These are phyloP conservation scores for Arabis hirsuta DNA, from an alignment of 345 rosid species.

Conservation along the genomic window DNA sequence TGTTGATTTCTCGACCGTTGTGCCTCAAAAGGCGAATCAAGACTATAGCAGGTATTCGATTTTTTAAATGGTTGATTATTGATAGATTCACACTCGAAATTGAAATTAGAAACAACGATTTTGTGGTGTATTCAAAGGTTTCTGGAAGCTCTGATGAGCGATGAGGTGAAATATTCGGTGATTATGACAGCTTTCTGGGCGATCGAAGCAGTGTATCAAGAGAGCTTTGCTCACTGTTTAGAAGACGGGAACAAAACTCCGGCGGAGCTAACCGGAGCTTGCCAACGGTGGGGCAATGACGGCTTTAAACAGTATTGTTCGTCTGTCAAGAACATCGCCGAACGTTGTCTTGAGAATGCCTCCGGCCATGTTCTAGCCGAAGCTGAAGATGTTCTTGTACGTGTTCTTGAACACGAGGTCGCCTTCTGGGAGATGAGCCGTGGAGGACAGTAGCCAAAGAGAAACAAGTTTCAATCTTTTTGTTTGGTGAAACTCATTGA, in stretches of 20 bases:
- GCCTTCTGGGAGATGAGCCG: conserved; percentile 81
- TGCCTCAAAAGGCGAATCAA: conserved; percentile 58
- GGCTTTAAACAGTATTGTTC: conserved; percentile 62
- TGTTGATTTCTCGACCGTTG: conserved; percentile 58
- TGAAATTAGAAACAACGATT: background rate
- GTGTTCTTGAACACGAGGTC: conserved; percentile 68
- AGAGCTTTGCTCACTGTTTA: conserved; percentile 78
- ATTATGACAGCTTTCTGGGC: conserved; percentile 77
- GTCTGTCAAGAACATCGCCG: conserved; percentile 54
- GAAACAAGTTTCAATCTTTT: conserved; percentile 11
- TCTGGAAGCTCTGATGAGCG: conserved; percentile 61
- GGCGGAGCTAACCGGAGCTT: conserved; percentile 55
- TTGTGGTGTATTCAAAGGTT: conserved; percentile 48
- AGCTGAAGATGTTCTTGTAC: conserved; percentile 59
- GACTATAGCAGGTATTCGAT: conserved; percentile 61
- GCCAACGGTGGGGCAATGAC: conserved; percentile 86
- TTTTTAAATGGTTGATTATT: background rate
- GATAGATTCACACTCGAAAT: background rate
- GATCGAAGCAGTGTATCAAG: conserved; percentile 78
- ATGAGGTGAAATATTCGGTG: conserved; percentile 58
- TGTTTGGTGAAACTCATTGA: background rate
- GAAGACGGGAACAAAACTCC: conserved; percentile 63
- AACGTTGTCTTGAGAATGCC: conserved; percentile 61
- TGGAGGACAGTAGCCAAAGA: conserved; percentile 38
- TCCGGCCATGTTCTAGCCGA: conserved; percentile 46